A percentile compares a stretch with the other conserved stretches of the same genome.
Conservation (phyloP, 805 yeast genomes). For the Ogataea neopini region DNA sequence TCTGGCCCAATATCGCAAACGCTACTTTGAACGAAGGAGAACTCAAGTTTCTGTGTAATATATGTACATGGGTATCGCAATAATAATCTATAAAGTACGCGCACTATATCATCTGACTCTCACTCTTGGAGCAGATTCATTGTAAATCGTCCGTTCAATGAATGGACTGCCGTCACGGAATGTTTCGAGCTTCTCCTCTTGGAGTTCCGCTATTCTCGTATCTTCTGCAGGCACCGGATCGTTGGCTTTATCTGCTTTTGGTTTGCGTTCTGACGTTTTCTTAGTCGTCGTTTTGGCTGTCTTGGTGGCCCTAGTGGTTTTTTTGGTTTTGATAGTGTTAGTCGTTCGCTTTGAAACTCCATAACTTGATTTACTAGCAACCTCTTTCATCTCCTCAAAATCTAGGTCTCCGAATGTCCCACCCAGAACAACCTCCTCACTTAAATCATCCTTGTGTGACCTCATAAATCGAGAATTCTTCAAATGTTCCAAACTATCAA, state of each 20-base stretch:
- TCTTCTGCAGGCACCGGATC: neutral
- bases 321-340: neutral
- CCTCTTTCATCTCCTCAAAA: constrained; percentile 26
- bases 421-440: constrained; percentile 20
- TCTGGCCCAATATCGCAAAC: constrained; percentile 18
- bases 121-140: neutral
- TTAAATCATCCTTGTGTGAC: constrained; percentile 14
- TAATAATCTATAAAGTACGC: neutral
- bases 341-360: constrained; percentile 7
- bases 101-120: neutral
- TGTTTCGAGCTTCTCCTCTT: neutral
- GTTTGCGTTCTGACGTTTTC: neutral
- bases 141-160: neutral
- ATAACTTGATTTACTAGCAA: constrained; percentile 11
- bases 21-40: constrained; percentile 23
- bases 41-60: neutral
- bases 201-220: neutral
- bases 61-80: constrained; percentile 1
- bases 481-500: constrained; percentile 17
- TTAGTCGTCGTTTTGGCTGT: neutral
- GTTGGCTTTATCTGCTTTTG: neutral
- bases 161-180: neutral
- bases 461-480: constrained; percentile 21
- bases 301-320: too few species aligned
- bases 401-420: constrained; percentile 21